Evolutionary conservation across 495 filamentous ascomycete genomes (phyloP), one percentile per base, ranked within the genome.

Genomic region (Saxophila tyrrhenica): DNA sequence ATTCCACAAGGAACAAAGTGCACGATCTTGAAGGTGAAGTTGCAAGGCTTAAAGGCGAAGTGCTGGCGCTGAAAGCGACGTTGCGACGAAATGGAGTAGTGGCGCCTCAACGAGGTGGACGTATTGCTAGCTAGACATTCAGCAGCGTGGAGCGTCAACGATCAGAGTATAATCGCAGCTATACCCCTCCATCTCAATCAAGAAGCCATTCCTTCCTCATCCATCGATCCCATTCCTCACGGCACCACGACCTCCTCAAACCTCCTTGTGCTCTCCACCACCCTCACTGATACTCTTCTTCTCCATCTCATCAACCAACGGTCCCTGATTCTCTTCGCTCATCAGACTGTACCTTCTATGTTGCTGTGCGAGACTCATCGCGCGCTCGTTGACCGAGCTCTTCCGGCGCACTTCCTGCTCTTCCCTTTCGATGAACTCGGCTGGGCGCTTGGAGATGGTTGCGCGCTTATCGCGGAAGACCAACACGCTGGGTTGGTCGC

Each of bases 391-490:
- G 38, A 62, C 50, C 52, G 51, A 66, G 43, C 62, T 64, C 44
- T 65, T 66, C 20, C 69, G 54, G n/a, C 66, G 53, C 17, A 69
- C 54, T 55, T 69, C 60, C 2, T 59, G 52, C 48, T 67, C 53
- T 52, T 71, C 63, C 42, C 64, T 61, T 41, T 70, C 66, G 15
- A 69, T 63, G 50, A 70, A 71, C 51, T 62, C 39, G 20, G 35
- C 11, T 45, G 73, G 73, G 11, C 73, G 63, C 59, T 70, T 69
- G 10, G 60, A 48, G 17, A 50, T 59, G 9, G 67, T 67, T 1
- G 72, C 72, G 29, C 70, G 70, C 43, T 67, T 66, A 52, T 75
- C 70, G 2, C 38, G 46, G 55, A 67, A 65, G 5, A 74, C 65
- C 13, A 75, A 50, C 17, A 76, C 44, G 13, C 55, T 51, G 8